phyloP scores from a whole-genome alignment of 257 asterid species.

The Lycium ferocissimum region DNA sequence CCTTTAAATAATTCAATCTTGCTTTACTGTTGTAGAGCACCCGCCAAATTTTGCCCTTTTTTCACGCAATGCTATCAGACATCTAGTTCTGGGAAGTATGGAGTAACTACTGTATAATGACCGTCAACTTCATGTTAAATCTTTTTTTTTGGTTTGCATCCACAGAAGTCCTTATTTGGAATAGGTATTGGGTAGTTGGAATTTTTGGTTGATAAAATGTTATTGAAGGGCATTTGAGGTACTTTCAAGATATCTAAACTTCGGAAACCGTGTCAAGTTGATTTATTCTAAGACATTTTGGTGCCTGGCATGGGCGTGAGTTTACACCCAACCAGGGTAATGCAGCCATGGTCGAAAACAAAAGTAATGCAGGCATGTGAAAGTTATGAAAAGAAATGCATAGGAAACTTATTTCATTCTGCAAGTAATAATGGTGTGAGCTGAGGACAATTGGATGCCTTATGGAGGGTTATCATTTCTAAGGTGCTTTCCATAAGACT shows the following conservation, averaged over 20 bases:
- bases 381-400: conserved; percentile 20
- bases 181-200: conserved; percentile 1
- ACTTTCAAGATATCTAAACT: conserved; percentile 22
- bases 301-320: conserved; percentile 9
- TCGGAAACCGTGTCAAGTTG: conserved; percentile 5
- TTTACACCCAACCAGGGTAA: background rate
- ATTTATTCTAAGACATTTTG: conserved; percentile 12
- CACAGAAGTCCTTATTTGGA: conserved; percentile 7
- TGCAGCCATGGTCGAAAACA: conserved; percentile 7
- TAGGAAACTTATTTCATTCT: background rate
- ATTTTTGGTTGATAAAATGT: conserved; percentile 4
- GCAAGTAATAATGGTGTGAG: conserved; percentile 5
- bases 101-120: background rate
- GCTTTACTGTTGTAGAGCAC: background rate
- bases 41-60: background rate
- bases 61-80: background rate
- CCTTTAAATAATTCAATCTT: background rate
- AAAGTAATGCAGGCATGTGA: background rate
- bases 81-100: conserved; percentile 1
- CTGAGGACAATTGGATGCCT: conserved; percentile 3
- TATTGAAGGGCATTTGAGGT: conserved; percentile 11
- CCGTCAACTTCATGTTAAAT: conserved; percentile 20
- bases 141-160: background rate
- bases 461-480: background rate
- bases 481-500: too few relatives aligned